Evolutionary conservation across 2,329 filamentous ascomycete genomes (phyloP).

Genomic region (Hymenotorrendiella dingleyae): DNA sequence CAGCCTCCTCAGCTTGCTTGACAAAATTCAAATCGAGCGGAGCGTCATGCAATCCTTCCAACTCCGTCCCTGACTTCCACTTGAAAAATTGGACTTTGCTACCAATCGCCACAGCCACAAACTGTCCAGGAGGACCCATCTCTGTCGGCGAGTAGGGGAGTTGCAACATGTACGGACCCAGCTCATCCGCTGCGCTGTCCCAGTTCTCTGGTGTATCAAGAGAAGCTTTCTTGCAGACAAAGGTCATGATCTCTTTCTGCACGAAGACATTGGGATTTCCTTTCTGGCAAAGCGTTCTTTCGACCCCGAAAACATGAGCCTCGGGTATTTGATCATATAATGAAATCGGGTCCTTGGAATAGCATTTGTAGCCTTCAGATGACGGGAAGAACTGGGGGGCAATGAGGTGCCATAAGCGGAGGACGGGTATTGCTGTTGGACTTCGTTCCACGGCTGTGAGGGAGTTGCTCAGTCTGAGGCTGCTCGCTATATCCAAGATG

Average conservation of each 20-base stretch:
- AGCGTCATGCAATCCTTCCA: not conserved
- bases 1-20: not conserved
- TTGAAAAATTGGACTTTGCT: slow-evolving; percentile 1
- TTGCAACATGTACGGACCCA: slow-evolving; percentile 3
- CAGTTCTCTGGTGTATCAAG: slow-evolving; percentile 1
- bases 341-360: not conserved
- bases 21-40: not conserved
- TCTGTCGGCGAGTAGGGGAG: not conserved
- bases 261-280: not conserved
- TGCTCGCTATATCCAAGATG: not conserved
- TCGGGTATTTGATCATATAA: not conserved
- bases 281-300: not conserved
- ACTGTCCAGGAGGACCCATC: not conserved
- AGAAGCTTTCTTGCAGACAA: not conserved
- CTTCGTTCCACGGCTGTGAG: not conserved
- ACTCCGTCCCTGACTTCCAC: not conserved
- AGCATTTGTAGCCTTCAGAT: not conserved
- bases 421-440: not conserved
- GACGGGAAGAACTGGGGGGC: not conserved
- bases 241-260: not conserved
- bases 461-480: not conserved
- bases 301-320: not conserved
- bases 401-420: slow-evolving; percentile 1
- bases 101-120: not conserved
- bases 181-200: not conserved